These are phyloP conservation scores for Alternaria sp. DNA, from an alignment of 2,329 filamentous ascomycete genomes.

Conservation along the genomic window DNA sequence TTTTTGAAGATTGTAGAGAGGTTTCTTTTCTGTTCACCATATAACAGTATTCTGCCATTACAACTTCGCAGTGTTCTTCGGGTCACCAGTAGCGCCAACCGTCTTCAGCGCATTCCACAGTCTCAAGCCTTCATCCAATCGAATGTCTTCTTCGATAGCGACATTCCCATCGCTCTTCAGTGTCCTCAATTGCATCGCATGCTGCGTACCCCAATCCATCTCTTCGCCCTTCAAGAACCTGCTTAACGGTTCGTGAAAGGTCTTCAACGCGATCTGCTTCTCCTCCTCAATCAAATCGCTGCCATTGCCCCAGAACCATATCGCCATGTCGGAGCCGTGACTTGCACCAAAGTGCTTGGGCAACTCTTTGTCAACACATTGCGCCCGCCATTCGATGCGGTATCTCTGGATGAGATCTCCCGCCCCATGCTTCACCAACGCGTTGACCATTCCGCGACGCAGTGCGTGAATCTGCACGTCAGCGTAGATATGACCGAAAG, in stretches of 20 bases:
- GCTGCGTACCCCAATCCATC: slow-evolving; percentile 48
- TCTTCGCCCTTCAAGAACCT: slow-evolving; percentile 51
- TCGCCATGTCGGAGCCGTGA: slow-evolving; percentile 59
- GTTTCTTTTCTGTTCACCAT: not conserved
- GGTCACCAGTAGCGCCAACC: slow-evolving; percentile 21
- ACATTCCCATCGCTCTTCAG: slow-evolving; percentile 55
- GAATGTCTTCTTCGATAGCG: slow-evolving; percentile 54
- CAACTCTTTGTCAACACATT: slow-evolving; percentile 52
- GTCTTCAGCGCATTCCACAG: slow-evolving; percentile 54
- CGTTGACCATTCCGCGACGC: slow-evolving; percentile 58
- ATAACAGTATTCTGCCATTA: not conserved
- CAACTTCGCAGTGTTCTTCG: slow-evolving; percentile 12
- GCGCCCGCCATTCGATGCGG: slow-evolving; percentile 60
- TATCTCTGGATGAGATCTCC: slow-evolving; percentile 59
- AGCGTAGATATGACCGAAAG: slow-evolving; percentile 62
- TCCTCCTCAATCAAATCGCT: slow-evolving; percentile 51
- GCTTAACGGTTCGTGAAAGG: slow-evolving; percentile 49
- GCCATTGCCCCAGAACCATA: slow-evolving; percentile 64
- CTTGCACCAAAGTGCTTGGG: slow-evolving; percentile 61
- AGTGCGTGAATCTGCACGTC: slow-evolving; percentile 63
- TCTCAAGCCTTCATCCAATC: slow-evolving; percentile 55
- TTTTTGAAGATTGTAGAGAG: not conserved
- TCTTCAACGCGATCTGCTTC: slow-evolving; percentile 48
- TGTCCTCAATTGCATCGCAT: slow-evolving; percentile 50
- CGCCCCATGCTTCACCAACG: slow-evolving; percentile 52